phyloP scores from a whole-genome alignment of 805 yeast species.

The Dipodascopsis uninucleata region DNA sequence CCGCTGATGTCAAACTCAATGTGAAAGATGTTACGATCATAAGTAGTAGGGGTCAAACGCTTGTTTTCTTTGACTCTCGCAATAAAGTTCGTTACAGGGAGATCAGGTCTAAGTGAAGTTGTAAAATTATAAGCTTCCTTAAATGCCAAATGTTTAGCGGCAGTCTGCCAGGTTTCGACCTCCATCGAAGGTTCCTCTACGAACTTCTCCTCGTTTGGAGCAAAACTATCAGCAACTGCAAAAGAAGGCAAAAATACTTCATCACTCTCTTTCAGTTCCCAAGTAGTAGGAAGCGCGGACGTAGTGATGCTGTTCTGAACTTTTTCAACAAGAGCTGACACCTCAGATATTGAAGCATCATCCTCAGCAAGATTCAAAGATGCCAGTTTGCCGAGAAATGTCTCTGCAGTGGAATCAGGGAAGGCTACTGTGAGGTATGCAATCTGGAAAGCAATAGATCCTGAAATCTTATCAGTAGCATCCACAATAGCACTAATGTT shows the following conservation, averaged over 20 bases:
- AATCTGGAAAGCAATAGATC: conserved; percentile 69
- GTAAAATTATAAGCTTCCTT: conserved; percentile 66
- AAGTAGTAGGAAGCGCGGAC: conserved; percentile 17
- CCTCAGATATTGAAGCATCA: conserved; percentile 13
- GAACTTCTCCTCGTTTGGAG: conserved; percentile 53
- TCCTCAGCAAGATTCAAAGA: conserved; percentile 26
- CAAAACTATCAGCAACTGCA: conserved; percentile 62
- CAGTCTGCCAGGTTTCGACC: conserved; percentile 44
- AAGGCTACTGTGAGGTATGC: conserved; percentile 73
- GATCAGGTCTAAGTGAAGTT: conserved; percentile 77
- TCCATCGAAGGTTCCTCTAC: conserved; percentile 43
- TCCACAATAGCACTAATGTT: conserved; percentile 20
- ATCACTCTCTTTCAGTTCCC: conserved; percentile 29
- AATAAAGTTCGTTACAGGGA: conserved; percentile 76
- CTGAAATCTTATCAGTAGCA: conserved; percentile 66
- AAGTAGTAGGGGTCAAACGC: conserved; percentile 84
- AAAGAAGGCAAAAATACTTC: conserved; percentile 45
- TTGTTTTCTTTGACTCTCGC: conserved; percentile 89
- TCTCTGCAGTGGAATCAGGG: conserved; percentile 42
- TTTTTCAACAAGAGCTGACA: conserved; percentile 38
- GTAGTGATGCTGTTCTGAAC: conserved; percentile 20
- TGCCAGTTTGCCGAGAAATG: conserved; percentile 30
- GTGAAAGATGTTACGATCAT: conserved; percentile 93
- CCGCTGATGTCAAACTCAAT: conserved; percentile 89
- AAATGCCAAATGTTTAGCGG: conserved; percentile 72